Conservation (phyloP, 2,329 filamentous ascomycete genomes). For the Paraconiothyrium sp. region DNA sequence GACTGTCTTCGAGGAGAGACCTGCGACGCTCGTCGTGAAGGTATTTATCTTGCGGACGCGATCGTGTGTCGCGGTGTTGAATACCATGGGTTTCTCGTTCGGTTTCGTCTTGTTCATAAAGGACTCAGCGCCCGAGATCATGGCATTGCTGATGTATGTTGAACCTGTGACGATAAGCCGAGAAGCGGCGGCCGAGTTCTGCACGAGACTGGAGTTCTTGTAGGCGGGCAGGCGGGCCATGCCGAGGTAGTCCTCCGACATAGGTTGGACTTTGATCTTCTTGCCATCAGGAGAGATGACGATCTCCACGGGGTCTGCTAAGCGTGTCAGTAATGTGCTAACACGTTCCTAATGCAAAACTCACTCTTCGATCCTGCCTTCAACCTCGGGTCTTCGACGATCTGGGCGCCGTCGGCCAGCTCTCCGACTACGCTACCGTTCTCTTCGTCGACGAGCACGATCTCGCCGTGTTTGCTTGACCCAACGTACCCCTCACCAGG, state of each 20-base stretch:
- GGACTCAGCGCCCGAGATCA: conserved; percentile 79
- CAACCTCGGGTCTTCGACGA: conserved; percentile 79
- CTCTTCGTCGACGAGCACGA: conserved; percentile 94
- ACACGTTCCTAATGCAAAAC: conserved; percentile 28
- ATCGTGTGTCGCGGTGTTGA: conserved; percentile 83
- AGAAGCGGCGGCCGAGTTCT: conserved; percentile 86
- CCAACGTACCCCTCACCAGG: conserved; percentile 80
- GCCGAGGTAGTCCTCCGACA: conserved; percentile 75
- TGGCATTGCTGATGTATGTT: conserved; percentile 77
- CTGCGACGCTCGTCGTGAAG: conserved; percentile 82
- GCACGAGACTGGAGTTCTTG: conserved; percentile 84
- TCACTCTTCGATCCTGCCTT: conserved; percentile 91
- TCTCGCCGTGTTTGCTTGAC: conserved; percentile 68
- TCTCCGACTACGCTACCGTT: conserved; percentile 96
- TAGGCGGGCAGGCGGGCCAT: conserved; percentile 90
- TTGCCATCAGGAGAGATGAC: conserved; percentile 75
- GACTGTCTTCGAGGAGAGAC: conserved; percentile 84
- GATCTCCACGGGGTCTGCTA: conserved; percentile 79
- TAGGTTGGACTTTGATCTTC: conserved; percentile 73
- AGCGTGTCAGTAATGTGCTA: conserved; percentile 32
- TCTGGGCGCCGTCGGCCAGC: conserved; percentile 80
- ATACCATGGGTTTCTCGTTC: conserved; percentile 81
- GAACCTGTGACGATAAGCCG: conserved; percentile 91
- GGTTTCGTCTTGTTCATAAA: conserved; percentile 86
- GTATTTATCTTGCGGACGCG: conserved; percentile 89